Conservation (phyloP, 495 filamentous ascomycete genomes). For the Penicillium parvum region DNA sequence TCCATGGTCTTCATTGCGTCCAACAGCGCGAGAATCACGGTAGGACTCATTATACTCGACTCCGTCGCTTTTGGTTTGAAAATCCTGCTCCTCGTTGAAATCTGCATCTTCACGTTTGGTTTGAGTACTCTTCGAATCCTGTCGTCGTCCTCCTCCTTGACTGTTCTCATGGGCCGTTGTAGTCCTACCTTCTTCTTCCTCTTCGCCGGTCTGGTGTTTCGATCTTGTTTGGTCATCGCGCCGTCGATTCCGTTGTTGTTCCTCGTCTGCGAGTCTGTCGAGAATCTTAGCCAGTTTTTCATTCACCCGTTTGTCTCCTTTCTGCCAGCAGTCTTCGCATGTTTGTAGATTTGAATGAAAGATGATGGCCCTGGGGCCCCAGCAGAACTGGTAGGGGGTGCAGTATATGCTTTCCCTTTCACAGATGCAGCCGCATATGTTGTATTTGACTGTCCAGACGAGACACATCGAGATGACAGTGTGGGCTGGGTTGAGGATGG, state of each 20-base stretch:
- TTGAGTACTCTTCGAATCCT: no score
- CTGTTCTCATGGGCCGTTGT: no score
- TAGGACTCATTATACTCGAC: no score
- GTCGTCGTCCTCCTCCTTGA: no score
- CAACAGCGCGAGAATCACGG: no score
- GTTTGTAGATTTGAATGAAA: slow-evolving; percentile 7
- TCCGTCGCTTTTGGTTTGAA: no score
- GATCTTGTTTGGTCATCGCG: no score
- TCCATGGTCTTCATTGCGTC: no score
- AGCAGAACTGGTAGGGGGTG: neutral
- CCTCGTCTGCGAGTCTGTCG: neutral
- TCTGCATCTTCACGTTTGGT: no score
- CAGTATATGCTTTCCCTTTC: slow-evolving; percentile 4
- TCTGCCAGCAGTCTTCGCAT: slow-evolving; percentile 16
- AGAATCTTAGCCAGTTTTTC: neutral
- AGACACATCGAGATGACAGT: slow-evolving; percentile 14
- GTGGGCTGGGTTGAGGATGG: neutral
- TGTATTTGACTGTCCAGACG: slow-evolving; percentile 12
- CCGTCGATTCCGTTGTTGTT: neutral
- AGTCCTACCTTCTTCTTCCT: neutral
- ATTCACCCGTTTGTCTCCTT: slow-evolving; percentile 10
- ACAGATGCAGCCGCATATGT: slow-evolving; percentile 24
- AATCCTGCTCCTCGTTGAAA: no score
- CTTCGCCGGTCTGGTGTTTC: neutral
- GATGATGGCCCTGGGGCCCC: slow-evolving; percentile 3